Conservation (phyloP, 371 early-diverging fungal genomes). For the Globomyces sp. region DNA sequence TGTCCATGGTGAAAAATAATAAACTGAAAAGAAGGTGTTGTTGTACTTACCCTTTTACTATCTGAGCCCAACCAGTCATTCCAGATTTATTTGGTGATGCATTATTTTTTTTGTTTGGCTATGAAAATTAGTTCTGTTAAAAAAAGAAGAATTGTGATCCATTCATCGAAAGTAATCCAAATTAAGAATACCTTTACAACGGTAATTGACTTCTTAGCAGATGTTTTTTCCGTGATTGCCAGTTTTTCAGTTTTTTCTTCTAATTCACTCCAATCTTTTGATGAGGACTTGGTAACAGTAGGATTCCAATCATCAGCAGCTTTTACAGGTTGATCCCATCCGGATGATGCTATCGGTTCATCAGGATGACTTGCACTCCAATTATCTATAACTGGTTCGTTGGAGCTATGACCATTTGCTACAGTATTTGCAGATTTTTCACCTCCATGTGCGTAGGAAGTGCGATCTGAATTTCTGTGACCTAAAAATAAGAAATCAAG, state of each 20-base stretch:
- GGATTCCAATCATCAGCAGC: conserved; percentile 15
- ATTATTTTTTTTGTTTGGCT: background rate
- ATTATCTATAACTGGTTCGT: background rate
- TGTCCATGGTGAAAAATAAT: background rate
- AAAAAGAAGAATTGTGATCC: background rate
- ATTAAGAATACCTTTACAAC: conserved; percentile 13
- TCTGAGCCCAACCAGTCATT: conserved; percentile 11
- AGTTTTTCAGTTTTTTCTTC: conserved; percentile 14
- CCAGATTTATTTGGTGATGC: background rate
- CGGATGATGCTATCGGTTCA: conserved; percentile 5
- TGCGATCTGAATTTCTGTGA: background rate
- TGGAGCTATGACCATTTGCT: background rate
- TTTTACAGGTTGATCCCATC: conserved; percentile 3
- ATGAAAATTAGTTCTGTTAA: background rate
- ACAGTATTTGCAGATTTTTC: conserved; percentile 10
- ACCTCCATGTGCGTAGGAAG: conserved; percentile 8
- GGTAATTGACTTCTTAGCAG: conserved; percentile 7
- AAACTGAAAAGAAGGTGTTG: background rate
- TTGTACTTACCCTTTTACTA: conserved; percentile 12
- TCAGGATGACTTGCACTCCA: background rate
- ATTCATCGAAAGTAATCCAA: background rate
- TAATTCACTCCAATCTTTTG: conserved; percentile 13
- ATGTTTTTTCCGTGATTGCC: background rate
- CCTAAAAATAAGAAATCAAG: background rate
- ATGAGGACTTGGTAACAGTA: background rate